Evolutionary conservation across 805 yeast genomes (phyloP).

Genomic region (Ascoidea rubescens): DNA sequence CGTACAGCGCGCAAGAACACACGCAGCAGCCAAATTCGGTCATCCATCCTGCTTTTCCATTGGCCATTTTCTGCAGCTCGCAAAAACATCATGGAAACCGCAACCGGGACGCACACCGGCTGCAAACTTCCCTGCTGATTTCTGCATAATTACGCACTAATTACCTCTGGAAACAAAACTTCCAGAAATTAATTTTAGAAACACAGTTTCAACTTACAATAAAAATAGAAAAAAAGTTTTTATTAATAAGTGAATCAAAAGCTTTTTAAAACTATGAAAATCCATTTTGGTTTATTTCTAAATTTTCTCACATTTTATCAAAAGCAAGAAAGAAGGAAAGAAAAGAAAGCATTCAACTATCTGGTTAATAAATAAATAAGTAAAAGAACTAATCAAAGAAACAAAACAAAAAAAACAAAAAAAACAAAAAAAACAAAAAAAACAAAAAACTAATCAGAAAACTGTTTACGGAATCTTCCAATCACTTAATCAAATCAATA

Average conservation of each 20-base stretch:
- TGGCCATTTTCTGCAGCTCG: too few species aligned
- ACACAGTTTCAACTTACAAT: too few species aligned
- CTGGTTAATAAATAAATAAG: background rate
- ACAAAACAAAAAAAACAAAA: background rate
- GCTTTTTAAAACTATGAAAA: background rate
- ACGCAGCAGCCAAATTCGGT: too few species aligned
- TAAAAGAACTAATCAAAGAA: background rate
- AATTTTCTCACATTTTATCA: background rate
- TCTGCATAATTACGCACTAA: too few species aligned
- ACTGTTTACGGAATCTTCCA: background rate
- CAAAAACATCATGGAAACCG: too few species aligned
- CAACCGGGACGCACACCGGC: too few species aligned
- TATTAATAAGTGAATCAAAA: background rate
- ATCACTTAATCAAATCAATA: background rate
- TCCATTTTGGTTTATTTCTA: background rate
- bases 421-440: background rate
- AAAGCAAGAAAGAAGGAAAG: background rate
- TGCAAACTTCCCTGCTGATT: too few species aligned
- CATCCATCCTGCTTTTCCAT: too few species aligned
- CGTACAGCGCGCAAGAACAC: too few species aligned
- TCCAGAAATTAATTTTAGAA: too few species aligned
- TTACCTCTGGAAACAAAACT: too few species aligned
- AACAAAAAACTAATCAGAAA: background rate
- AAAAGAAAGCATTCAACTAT: background rate
- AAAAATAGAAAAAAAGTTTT: background rate